Conservation (phyloP, 2,329 filamentous ascomycete species). For the Aspergillus sojae region DNA sequence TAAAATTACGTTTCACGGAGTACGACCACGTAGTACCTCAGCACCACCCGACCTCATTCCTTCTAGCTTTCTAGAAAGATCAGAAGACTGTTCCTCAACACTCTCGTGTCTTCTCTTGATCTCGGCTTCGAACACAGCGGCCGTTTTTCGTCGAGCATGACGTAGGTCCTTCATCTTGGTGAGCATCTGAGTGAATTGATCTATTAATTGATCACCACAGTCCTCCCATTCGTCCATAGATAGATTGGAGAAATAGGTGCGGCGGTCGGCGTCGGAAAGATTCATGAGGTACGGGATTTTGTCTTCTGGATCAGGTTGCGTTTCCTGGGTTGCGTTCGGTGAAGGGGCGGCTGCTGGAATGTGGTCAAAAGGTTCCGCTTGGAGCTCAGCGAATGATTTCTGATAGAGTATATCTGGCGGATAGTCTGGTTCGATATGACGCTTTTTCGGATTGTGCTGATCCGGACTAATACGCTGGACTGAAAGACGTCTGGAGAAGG, state of each 20-base stretch:
- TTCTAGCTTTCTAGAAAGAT: slow-evolving; percentile 53
- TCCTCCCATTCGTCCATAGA: slow-evolving; percentile 62
- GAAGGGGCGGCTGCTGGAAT: slow-evolving; percentile 36
- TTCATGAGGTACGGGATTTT: slow-evolving; percentile 42
- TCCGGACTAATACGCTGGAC: slow-evolving; percentile 31
- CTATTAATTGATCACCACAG: slow-evolving; percentile 63
- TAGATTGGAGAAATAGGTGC: slow-evolving; percentile 55
- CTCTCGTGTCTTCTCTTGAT: slow-evolving; percentile 56
- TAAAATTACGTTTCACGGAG: slow-evolving; percentile 19
- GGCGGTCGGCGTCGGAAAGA: slow-evolving; percentile 45
- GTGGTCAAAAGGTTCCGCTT: slow-evolving; percentile 53
- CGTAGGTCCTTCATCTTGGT: slow-evolving; percentile 55
- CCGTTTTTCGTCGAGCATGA: slow-evolving; percentile 56
- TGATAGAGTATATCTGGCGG: slow-evolving; percentile 45
- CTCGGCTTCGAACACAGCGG: slow-evolving; percentile 57
- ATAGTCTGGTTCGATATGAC: slow-evolving; percentile 51
- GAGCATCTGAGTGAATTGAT: slow-evolving; percentile 56
- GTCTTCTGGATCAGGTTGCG: slow-evolving; percentile 23
- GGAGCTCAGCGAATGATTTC: slow-evolving; percentile 53
- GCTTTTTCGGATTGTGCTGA: slow-evolving; percentile 31
- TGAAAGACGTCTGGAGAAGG: slow-evolving; percentile 32
- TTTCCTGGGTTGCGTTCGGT: slow-evolving; percentile 24
- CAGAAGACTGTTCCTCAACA: slow-evolving; percentile 52
- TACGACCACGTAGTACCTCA: slow-evolving; percentile 52
- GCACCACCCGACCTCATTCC: slow-evolving; percentile 59